Conservation (phyloP, 768 basidiomycete species). For the Termitomyces sp. region DNA sequence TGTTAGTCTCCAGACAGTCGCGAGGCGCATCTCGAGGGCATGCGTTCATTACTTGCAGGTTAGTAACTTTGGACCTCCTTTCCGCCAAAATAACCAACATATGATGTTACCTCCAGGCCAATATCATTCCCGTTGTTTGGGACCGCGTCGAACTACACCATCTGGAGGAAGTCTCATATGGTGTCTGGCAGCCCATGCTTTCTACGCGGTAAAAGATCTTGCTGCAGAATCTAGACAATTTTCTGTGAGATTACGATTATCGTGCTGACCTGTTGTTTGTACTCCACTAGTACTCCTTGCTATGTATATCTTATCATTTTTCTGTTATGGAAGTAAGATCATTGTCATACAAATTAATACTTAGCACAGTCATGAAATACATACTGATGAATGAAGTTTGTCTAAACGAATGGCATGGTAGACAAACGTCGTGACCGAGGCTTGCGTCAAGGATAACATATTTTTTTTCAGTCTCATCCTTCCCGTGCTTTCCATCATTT, state of each 20-base stretch:
- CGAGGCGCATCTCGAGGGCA: conserved; percentile 62
- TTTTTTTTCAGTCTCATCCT: too few species aligned
- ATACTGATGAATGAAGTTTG: too few species aligned
- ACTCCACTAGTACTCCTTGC: background rate
- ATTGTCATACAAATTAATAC: too few species aligned
- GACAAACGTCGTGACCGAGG: too few species aligned
- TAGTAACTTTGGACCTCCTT: conserved; percentile 6
- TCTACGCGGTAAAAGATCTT: conserved; percentile 17
- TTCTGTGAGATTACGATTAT: background rate
- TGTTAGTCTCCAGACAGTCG: conserved; percentile 60
- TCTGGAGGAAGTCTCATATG: conserved; percentile 61
- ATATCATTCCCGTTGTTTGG: conserved; percentile 64
- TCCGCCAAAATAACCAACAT: background rate
- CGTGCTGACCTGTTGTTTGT: background rate
- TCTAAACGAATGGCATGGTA: too few species aligned
- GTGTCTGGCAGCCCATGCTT: conserved; percentile 71
- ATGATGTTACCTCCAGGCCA: conserved; percentile 38
- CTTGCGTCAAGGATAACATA: too few species aligned
- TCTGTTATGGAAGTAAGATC: too few species aligned
- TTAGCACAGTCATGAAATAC: too few species aligned
- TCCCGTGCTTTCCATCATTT: too few species aligned
- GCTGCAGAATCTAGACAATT: background rate
- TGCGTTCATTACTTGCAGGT: conserved; percentile 75
- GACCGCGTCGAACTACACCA: conserved; percentile 65
- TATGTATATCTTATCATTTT: too few species aligned